Conservation (phyloP, 345 rosid genomes). For the Citrus glauca region DNA sequence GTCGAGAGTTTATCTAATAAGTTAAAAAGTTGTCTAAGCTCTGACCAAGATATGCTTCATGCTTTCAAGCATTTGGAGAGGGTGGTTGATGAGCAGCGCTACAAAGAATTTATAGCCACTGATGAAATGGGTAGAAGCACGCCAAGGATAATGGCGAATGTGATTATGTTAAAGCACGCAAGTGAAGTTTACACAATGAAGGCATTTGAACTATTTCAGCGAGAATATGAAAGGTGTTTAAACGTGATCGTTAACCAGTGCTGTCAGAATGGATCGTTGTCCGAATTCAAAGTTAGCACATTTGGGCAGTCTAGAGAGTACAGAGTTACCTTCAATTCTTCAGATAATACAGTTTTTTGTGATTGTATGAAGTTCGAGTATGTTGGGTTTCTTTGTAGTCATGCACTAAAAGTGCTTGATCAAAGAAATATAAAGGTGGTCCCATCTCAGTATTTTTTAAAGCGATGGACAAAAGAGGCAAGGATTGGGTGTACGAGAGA, state of each 20-base stretch:
- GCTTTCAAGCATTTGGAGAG: conserved; percentile 26
- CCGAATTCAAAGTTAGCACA: conserved; percentile 24
- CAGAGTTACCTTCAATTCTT: conserved; percentile 19
- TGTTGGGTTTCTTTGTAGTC: conserved; percentile 38
- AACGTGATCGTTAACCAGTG: conserved; percentile 22
- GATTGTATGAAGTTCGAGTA: conserved; percentile 30
- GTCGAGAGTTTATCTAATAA: conserved; percentile 28
- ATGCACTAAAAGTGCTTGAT: conserved; percentile 35
- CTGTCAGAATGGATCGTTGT: conserved; percentile 16
- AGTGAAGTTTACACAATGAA: conserved; percentile 26
- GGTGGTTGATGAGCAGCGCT: conserved; percentile 22
- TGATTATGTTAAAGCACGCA: conserved; percentile 26
- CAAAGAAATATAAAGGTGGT: conserved; percentile 30
- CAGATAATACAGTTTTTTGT: conserved; percentile 24
- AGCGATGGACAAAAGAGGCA: conserved; percentile 40
- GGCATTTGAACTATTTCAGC: conserved; percentile 32
- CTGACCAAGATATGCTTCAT: conserved; percentile 22
- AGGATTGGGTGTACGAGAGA: conserved; percentile 9
- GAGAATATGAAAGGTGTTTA: conserved; percentile 31
- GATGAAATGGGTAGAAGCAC: conserved; percentile 22
- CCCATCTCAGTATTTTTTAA: conserved; percentile 32
- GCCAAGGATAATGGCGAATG: conserved; percentile 31
- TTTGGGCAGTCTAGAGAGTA: conserved; percentile 25
- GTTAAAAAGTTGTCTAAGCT: conserved; percentile 18
- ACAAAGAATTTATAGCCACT: conserved; percentile 24